Percentiles rank a stretch among this genome's conserved stretches.
Conservation (phyloP, 371 early-diverging fungal species). For the Umbelopsis sp. region DNA sequence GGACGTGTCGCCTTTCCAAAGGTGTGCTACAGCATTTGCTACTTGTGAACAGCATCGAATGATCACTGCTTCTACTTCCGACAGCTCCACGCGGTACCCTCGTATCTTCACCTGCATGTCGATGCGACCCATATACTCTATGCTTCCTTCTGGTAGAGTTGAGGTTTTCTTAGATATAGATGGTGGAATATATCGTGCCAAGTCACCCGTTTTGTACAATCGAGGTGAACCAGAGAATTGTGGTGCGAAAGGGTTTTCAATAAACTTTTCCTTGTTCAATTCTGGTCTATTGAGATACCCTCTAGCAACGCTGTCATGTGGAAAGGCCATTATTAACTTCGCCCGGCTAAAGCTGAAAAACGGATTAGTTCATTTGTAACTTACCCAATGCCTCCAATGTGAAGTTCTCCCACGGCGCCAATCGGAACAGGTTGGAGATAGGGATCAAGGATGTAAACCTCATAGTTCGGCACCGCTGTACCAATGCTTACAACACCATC, state of each 20-base stretch:
- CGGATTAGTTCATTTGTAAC: neutral
- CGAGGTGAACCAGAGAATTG: neutral
- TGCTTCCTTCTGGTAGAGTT: slow-evolving; percentile 25
- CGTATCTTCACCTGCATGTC: slow-evolving; percentile 33
- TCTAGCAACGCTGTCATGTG: slow-evolving; percentile 2
- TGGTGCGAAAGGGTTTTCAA: neutral
- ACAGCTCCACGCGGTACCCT: slow-evolving; percentile 31
- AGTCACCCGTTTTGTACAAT: slow-evolving; percentile 1
- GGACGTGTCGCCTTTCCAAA: neutral
- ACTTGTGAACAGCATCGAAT: neutral
- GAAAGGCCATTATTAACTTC: neutral
- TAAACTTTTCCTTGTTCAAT: neutral
- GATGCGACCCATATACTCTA: slow-evolving; percentile 27
- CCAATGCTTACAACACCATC: neutral
- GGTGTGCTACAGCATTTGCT: neutral
- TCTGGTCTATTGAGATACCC: slow-evolving; percentile 18
- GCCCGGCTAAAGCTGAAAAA: neutral
- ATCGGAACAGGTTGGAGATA: neutral
- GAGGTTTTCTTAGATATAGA: neutral
- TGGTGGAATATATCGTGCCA: neutral
- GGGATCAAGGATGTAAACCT: slow-evolving; percentile 8
- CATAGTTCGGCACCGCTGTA: neutral
- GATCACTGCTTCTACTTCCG: slow-evolving; percentile 25
- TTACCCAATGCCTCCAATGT: slow-evolving; percentile 14
- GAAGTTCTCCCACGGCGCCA: neutral